phyloP scores from a whole-genome alignment of 1,284 basidiomycete genomes.

The Lentinula novae-zelandiae region DNA sequence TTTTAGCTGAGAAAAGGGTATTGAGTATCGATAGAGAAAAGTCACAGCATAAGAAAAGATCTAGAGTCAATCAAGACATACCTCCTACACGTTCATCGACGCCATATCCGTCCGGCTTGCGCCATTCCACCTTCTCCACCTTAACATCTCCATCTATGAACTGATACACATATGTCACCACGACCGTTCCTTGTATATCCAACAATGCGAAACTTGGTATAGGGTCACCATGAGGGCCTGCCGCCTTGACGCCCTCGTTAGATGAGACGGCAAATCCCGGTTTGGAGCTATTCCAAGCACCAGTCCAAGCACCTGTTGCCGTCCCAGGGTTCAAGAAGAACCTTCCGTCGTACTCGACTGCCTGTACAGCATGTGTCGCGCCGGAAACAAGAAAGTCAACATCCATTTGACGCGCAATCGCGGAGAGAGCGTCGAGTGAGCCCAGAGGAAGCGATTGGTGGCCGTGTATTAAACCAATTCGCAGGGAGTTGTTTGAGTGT shows the following conservation, averaged over 20 bases:
- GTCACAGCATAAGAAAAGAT: not conserved
- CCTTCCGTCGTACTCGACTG: slow-evolving; percentile 84
- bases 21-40: not conserved
- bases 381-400: slow-evolving; percentile 95
- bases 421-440: slow-evolving; percentile 84
- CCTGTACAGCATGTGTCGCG: slow-evolving; percentile 95
- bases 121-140: slow-evolving; percentile 82
- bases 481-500: not conserved
- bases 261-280: not conserved
- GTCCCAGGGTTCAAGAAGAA: slow-evolving; percentile 98
- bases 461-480: slow-evolving; percentile 90
- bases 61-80: not conserved
- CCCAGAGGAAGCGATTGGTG: slow-evolving; percentile 94
- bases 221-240: slow-evolving; percentile 31
- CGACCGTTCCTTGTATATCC: slow-evolving; percentile 92
- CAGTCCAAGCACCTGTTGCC: slow-evolving; percentile 93
- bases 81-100: slow-evolving; percentile 16
- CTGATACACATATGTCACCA: slow-evolving; percentile 96
- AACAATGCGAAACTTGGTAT: slow-evolving; percentile 83
- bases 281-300: slow-evolving; percentile 63
- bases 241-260: slow-evolving; percentile 12
- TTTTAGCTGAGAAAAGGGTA: not conserved
- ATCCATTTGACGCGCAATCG: slow-evolving; percentile 93
- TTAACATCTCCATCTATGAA: slow-evolving; percentile 90
- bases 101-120: slow-evolving; percentile 52